Evolutionary conservation across 2,329 filamentous ascomycete species (phyloP).

Genomic region (Monilinia vaccinii-corymbosi): DNA sequence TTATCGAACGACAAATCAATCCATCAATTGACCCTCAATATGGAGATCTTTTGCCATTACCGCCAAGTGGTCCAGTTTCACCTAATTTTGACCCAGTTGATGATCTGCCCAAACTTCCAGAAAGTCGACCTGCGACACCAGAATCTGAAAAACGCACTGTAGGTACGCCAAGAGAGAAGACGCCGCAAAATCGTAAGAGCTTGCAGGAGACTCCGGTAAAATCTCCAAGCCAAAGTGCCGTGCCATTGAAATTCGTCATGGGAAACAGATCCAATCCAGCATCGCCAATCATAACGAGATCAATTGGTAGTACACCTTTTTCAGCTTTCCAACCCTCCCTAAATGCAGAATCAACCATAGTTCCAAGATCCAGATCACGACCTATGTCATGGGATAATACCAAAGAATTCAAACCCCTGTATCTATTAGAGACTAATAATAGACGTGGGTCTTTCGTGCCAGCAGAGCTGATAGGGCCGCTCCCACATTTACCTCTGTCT

Average conservation of each 20-base stretch:
- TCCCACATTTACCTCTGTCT: slow-evolving; percentile 43
- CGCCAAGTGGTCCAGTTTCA: slow-evolving; percentile 48
- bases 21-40: slow-evolving; percentile 59
- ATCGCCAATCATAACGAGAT: slow-evolving; percentile 35
- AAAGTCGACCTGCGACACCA: slow-evolving; percentile 43
- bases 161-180: slow-evolving; percentile 17
- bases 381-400: slow-evolving; percentile 53
- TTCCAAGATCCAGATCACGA: slow-evolving; percentile 35
- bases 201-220: slow-evolving; percentile 26
- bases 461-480: slow-evolving; percentile 30
- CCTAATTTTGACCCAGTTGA: slow-evolving; percentile 32
- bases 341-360: slow-evolving; percentile 25
- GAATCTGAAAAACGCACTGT: slow-evolving; percentile 21
- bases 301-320: slow-evolving; percentile 32
- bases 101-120: slow-evolving; percentile 44
- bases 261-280: slow-evolving; percentile 33
- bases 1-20: slow-evolving; percentile 48
- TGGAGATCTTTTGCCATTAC: slow-evolving; percentile 54
- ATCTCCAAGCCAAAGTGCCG: slow-evolving; percentile 40
- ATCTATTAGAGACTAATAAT: slow-evolving; percentile 56
- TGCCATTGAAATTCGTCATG: slow-evolving; percentile 47
- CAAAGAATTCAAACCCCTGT: slow-evolving; percentile 71
- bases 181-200: slow-evolving; percentile 17
- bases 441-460: slow-evolving; percentile 18
- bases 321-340: slow-evolving; percentile 27